Percentiles rank a stretch among this genome's conserved stretches.
Conservation (phyloP, 352 stramenopile species). For the Phytopythium vexans region DNA sequence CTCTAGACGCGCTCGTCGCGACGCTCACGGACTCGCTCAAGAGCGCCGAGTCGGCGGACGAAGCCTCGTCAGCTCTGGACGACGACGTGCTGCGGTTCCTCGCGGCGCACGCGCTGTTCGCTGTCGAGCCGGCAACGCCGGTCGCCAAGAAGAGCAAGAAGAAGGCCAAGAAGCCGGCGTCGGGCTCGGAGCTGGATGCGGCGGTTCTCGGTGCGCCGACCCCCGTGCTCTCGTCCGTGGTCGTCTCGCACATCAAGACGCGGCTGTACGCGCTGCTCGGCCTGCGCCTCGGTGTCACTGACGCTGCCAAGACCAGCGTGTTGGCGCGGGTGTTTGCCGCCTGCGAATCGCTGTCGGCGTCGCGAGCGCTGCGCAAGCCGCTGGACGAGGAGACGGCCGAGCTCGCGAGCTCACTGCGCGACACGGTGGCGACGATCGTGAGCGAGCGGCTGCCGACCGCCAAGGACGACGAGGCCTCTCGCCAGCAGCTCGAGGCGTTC, state of each 20-base stretch:
- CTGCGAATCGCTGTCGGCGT: constrained; percentile 30
- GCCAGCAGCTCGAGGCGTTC: constrained; percentile 62
- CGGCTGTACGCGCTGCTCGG: constrained; percentile 67
- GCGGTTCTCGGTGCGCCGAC: constrained; percentile 13
- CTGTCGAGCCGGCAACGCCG: constrained; percentile 21
- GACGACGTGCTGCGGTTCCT: constrained; percentile 58
- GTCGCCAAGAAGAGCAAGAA: constrained; percentile 53
- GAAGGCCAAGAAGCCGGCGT: constrained; percentile 32
- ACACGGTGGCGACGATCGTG: constrained; percentile 23
- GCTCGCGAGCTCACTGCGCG: constrained; percentile 14
- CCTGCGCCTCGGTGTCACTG: constrained; percentile 39
- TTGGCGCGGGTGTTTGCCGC: constrained; percentile 46
- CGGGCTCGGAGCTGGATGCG: constrained; percentile 7
- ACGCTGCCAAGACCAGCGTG: constrained; percentile 30
- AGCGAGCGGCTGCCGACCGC: constrained; percentile 14
- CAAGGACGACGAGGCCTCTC: constrained; percentile 20
- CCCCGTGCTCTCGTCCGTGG: constrained; percentile 45
- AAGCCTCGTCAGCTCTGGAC: constrained; percentile 14
- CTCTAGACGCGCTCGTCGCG: constrained; percentile 58
- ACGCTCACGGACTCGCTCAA: constrained; percentile 37
- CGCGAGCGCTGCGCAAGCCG: constrained; percentile 29
- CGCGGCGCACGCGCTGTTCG: constrained; percentile 71
- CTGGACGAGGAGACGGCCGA: constrained; percentile 27
- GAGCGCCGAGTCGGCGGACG: constrained; percentile 16
- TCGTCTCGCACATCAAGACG: constrained; percentile 49